A percentile compares a stretch with the other conserved stretches of the same genome.
These are phyloP conservation scores for Quercus lobata DNA, from an alignment of 331 rosid genomes.

Conservation along the genomic window DNA sequence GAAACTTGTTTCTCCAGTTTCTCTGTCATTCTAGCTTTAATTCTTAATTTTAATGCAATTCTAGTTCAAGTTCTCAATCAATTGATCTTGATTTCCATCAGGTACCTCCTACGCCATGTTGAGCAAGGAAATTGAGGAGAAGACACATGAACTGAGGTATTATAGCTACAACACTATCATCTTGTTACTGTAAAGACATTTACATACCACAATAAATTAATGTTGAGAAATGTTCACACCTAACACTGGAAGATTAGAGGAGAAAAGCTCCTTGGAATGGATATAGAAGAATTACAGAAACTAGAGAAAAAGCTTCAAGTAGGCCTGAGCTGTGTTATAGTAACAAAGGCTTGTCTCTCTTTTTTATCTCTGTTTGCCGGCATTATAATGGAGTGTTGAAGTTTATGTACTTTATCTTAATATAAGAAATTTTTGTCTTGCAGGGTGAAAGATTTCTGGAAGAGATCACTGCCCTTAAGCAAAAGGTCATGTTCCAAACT, in stretches of 20 bases:
- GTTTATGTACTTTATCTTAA: background rate
- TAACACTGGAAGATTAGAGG: constrained; percentile 31
- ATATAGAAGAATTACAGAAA: background rate
- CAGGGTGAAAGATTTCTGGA: constrained; percentile 47
- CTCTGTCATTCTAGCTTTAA: too few relatives aligned
- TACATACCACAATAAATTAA: background rate
- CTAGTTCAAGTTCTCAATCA: too few relatives aligned
- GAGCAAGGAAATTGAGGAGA: too few relatives aligned
- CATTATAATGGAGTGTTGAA: background rate
- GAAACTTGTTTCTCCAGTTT: too few relatives aligned
- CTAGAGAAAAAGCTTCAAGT: constrained; percentile 42
- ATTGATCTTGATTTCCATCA: too few relatives aligned
- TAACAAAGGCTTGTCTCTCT: constrained; percentile 38
- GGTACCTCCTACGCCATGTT: too few relatives aligned
- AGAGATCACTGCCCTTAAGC: constrained; percentile 37
- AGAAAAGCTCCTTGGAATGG: constrained; percentile 49
- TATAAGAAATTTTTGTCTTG: background rate
- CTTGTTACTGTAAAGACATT: background rate
- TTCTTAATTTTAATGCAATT: too few relatives aligned
- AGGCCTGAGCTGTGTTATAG: constrained; percentile 34
- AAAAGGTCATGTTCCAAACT: constrained; percentile 41
- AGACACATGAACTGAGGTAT: constrained; percentile 7
- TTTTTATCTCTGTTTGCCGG: background rate
- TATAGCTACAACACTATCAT: background rate
- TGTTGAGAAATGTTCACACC: background rate